Base-by-base conservation (phyloP, 495 filamentous ascomycete genomes). In the Hypoxylon subgilvum region DNA sequence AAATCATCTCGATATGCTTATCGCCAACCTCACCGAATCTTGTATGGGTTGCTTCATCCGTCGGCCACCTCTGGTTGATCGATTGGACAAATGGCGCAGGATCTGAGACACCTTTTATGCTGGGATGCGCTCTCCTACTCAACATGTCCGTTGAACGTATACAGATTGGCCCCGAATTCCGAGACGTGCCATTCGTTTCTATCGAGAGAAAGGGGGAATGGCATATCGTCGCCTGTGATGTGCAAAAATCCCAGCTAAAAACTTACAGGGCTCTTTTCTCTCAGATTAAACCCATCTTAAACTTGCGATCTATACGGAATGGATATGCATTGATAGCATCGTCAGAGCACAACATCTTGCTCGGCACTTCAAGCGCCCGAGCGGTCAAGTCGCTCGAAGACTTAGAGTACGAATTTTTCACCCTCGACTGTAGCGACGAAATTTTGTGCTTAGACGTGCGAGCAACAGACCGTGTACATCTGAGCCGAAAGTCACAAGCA, bases 21-120 rank as follows among this genome's bases (percentile, higher is more conserved):
- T 92, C 88, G 13, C 78, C 81, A 6, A 67, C 69, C 17, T 75
- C 85, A 8, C 57, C 78, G 0, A 81, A 87, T 41, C 69, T 81
- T 23, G 53, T 96, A 25, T 91, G 88, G 78, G 81, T 94, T 13
- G 85, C 86, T 16, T 88, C 84, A 32, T 82, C 79, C 12, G 74
- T 77, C 52, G 90, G 88, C 0, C 72, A 69, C 18, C 75, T 96
- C 14, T 87, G 83, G 71, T 70, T 82, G 27, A 90, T 92, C 82
- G 79, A 96, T 64, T 96, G 91, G 91, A 79, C 78, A 6, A 78
- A 80, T 25, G 86, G 86, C 21, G 73, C 72, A 17, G 80, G 69
- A 28, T 75, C 69, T 27, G 69, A 69, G 35, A 76, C 69, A 14
- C 65, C 77, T 21, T 58, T 77, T 13, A 44, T 31, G 44, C 48